phyloP scores from a whole-genome alignment of 805 yeast species.

The Wickerhamomyces silvicola region DNA sequence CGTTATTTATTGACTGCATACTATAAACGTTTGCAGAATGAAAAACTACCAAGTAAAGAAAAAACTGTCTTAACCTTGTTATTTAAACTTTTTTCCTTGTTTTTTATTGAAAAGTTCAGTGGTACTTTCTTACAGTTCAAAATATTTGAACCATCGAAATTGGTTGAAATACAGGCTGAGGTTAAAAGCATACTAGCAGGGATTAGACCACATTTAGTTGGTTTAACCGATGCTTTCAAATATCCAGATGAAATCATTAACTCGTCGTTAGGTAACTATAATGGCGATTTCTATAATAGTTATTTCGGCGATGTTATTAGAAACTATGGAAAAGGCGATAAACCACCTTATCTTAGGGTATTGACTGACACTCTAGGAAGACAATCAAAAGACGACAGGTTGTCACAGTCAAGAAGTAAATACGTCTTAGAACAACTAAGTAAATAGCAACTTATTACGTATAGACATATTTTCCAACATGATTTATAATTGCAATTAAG shows the following conservation, averaged over 20 bases:
- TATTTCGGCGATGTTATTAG: slow-evolving; percentile 57
- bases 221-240: slow-evolving; percentile 79
- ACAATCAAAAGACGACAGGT: slow-evolving; percentile 30
- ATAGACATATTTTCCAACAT: too few relatives aligned
- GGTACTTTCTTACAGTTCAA: slow-evolving; percentile 65
- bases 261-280: slow-evolving; percentile 72
- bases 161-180: slow-evolving; percentile 36
- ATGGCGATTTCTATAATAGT: slow-evolving; percentile 79
- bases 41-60: slow-evolving; percentile 26
- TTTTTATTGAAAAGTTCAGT: slow-evolving; percentile 63
- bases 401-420: slow-evolving; percentile 26
- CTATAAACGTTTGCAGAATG: slow-evolving; percentile 19
- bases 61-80: slow-evolving; percentile 44
- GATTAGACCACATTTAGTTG: slow-evolving; percentile 64
- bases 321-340: slow-evolving; percentile 39
- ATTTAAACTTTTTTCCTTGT: slow-evolving; percentile 56
- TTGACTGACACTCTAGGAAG: slow-evolving; percentile 34
- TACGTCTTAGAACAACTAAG: slow-evolving; percentile 26
- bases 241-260: slow-evolving; percentile 75
- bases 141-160: slow-evolving; percentile 43
- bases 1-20: slow-evolving; percentile 29
- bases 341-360: slow-evolving; percentile 45
- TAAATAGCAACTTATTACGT: too few relatives aligned
- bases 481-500: too few relatives aligned
- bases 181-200: slow-evolving; percentile 40